A percentile compares a stretch with the other conserved stretches of the same genome.
Conservation (phyloP, 805 yeast species). For the Suhomyces faveliae region DNA sequence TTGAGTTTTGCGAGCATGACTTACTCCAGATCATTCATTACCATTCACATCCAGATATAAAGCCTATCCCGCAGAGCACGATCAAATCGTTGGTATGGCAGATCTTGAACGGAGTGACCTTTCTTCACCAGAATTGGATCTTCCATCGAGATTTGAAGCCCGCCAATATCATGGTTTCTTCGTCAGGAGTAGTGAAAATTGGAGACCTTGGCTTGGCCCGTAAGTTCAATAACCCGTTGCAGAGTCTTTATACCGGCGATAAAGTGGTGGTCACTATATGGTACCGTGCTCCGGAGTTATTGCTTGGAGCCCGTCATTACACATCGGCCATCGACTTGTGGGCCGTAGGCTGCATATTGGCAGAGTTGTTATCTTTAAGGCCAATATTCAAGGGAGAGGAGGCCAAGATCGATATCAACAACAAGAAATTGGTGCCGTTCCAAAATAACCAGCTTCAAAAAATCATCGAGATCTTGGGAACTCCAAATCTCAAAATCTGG, state of each 20-base stretch:
- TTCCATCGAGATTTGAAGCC: conserved; percentile 95
- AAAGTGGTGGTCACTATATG: conserved; percentile 96
- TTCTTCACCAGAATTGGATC: conserved; percentile 93
- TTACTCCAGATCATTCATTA: conserved; percentile 88
- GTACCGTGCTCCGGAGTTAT: conserved; percentile 92
- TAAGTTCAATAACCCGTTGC: conserved; percentile 81
- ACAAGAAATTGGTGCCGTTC: conserved; percentile 89
- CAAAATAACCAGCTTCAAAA: conserved; percentile 90
- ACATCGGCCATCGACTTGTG: conserved; percentile 91
- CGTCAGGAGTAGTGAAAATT: conserved; percentile 86
- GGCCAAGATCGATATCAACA: conserved; percentile 78
- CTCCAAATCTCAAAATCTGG: conserved; percentile 82
- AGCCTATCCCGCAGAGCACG: conserved; percentile 73
- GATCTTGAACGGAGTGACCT: conserved; percentile 85
- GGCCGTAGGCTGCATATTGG: conserved; percentile 95
- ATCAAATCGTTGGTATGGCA: conserved; percentile 90
- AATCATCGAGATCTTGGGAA: conserved; percentile 89
- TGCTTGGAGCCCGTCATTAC: conserved; percentile 89
- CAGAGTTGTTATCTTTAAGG: conserved; percentile 81
- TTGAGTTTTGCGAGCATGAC: conserved; percentile 96
- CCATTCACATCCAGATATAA: conserved; percentile 86
- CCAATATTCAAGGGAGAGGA: conserved; percentile 98
- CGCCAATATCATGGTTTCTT: conserved; percentile 94
- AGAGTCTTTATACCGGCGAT: conserved; percentile 85
- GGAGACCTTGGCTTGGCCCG: conserved; percentile 95